Evolutionary conservation across 2,329 filamentous ascomycete genomes (phyloP), one percentile per base, ranked within the genome.

Genomic region (Aspergillus pseudoterreus): DNA sequence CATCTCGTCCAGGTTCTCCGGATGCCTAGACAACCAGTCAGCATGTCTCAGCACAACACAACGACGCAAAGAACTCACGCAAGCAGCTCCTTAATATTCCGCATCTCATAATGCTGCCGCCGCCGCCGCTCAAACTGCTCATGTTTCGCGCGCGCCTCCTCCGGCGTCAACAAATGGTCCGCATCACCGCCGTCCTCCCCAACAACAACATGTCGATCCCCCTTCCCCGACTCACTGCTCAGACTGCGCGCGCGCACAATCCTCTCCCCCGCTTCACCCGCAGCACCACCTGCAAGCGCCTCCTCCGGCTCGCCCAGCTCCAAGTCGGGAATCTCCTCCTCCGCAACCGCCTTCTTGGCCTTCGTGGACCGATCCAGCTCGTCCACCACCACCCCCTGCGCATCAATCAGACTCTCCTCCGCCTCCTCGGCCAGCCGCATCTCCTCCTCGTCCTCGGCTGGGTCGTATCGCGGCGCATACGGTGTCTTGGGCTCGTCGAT

Each of bases 91-190:
- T 94, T 95, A 52, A 96, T 91, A 66, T 94, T 88, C 75, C 84
- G 90, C 94, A 99, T 99, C 79, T 99, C 94, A 73, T 99, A 99
- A 73, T 99, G 94, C 77, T 86, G 92, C 84, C 94, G 96, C 66
- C 94, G 83, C 78, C 90, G 81, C 75, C 89, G 80, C 75, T 96
- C 92, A 70, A 99, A 99, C 68, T 88, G 84, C 67, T 82, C 83
- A 73, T 99, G 94, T 78, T 97, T 96, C 76, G 94, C 90, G 56
- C 78, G 79, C 69, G 95, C 92, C 70, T 96, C 90, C 39, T 74
- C 70, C 4, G 74, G 84, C 76, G 67, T 83, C 81, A 72, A 82
- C 79, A 67, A 75, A 77, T 58, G 64, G 51, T 72, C 72, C 33
- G 67, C 67, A 38, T 70, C 65, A 3, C 70, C 67, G 47, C 71